These are phyloP conservation scores for Trichophyton verrucosum DNA, from an alignment of 2,329 filamentous ascomycete species.

Conservation along the genomic window DNA sequence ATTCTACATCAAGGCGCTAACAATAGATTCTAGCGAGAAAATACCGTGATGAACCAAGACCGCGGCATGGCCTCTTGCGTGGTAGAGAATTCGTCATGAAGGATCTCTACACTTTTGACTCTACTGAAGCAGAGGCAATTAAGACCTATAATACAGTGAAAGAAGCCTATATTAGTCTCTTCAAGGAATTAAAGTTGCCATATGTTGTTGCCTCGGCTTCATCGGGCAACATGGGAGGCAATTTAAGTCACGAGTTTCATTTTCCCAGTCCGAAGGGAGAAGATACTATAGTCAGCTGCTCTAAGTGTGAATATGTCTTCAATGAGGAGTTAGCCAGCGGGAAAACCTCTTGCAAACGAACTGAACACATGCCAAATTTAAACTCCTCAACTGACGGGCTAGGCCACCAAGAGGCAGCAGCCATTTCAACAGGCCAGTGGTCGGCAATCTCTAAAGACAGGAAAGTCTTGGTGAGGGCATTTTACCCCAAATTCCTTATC, in stretches of 20 bases:
- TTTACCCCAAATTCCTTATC: slow-evolving; percentile 44
- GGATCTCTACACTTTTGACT: slow-evolving; percentile 92
- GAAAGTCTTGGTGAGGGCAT: slow-evolving; percentile 55
- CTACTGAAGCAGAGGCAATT: slow-evolving; percentile 53
- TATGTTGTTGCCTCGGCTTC: slow-evolving; percentile 78
- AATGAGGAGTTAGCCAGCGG: slow-evolving; percentile 74
- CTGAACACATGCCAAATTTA: slow-evolving; percentile 9
- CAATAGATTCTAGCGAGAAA: slow-evolving; percentile 57
- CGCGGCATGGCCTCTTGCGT: slow-evolving; percentile 74
- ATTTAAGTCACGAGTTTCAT: slow-evolving; percentile 89
- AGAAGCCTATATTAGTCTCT: slow-evolving; percentile 60
- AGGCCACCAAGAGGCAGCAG: slow-evolving; percentile 16
- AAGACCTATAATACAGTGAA: slow-evolving; percentile 67
- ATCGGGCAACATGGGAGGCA: slow-evolving; percentile 92
- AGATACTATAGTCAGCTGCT: slow-evolving; percentile 69
- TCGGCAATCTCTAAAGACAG: slow-evolving; percentile 43
- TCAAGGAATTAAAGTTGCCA: slow-evolving; percentile 70
- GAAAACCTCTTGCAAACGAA: slow-evolving; percentile 19
- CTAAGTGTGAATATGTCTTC: slow-evolving; percentile 58
- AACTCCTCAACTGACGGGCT: slow-evolving; percentile 1
- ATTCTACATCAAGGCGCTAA: neutral
- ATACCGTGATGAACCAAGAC: slow-evolving; percentile 84
- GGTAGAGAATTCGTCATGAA: slow-evolving; percentile 96
- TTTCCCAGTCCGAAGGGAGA: slow-evolving; percentile 69
- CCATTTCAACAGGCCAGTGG: slow-evolving; percentile 30